Conservation (phyloP, 345 rosid genomes). For the Eucalyptus victrix region DNA sequence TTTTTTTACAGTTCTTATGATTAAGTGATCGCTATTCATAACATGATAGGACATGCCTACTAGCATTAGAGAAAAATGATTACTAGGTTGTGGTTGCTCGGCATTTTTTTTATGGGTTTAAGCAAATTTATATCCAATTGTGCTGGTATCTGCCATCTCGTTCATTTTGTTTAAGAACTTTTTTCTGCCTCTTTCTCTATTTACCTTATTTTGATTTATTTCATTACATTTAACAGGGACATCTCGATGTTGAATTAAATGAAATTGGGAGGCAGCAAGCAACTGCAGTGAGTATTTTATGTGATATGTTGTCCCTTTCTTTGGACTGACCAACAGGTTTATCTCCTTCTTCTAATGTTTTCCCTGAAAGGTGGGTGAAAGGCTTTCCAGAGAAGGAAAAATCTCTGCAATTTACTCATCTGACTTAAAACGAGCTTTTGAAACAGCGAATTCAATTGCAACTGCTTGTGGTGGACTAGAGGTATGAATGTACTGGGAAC, state of each 20-base stretch:
- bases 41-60: neutral
- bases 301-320: neutral
- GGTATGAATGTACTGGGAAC: slow-evolving; percentile 15
- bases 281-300: slow-evolving; percentile 24
- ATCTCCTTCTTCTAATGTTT: neutral
- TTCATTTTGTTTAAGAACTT: neutral
- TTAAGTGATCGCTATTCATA: neutral
- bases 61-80: neutral
- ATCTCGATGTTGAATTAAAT: slow-evolving; percentile 41
- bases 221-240: neutral
- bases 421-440: slow-evolving; percentile 75
- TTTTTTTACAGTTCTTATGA: neutral
- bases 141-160: neutral
- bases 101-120: neutral
- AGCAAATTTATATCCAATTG: neutral
- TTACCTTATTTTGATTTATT: neutral
- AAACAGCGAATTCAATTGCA: slow-evolving; percentile 75
- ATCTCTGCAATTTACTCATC: slow-evolving; percentile 65
- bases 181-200: neutral
- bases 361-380: slow-evolving; percentile 45
- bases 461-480: slow-evolving; percentile 45
- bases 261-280: slow-evolving; percentile 78
- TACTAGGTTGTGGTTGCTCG: neutral
- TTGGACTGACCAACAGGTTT: neutral
- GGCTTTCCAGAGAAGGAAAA: slow-evolving; percentile 53